Base-by-base conservation (phyloP, 805 yeast genomes). In the Debaryomyces prosopidis region DNA sequence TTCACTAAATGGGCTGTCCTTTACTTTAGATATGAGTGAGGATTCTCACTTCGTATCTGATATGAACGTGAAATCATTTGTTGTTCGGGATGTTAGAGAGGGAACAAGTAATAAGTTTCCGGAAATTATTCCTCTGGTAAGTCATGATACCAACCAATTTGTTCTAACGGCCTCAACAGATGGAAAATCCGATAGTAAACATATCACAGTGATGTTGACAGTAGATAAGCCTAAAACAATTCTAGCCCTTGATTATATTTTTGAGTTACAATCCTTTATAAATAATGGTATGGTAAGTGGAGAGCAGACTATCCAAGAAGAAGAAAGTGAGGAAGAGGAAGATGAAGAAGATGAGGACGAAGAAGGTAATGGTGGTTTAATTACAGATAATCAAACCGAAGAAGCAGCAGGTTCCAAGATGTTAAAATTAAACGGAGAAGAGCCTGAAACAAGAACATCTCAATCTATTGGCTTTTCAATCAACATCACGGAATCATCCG, bases 161-260 rank as follows among this genome's bases (percentile, higher is more conserved):
- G 71, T 79, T 68, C 81, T 87, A 1, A 71, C 73, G 15, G 71
- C 79, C 0, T 54, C 66, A 0, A 71, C 83, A 0, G 73, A 66
- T 41, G 80, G 77, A 1, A 58, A 62, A 2, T 65, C 59, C 2
- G 62, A 53, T 15, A 61, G 55, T 36, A 73, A 75, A 42, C 65
- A 74, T 31, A 71, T 80, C 4, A 76, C 80, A 16, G 56, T 67
- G 0, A 75, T 83, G 57, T 58, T 86, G 4, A 81, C 89, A 0
- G 76, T 92, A 9, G 96, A 89, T 48, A 86, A 85, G 49, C 97
- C 97, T 0, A 80, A 79, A 46, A 77, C 86, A 9, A 82, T 94
- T 40, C 62, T 94, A 23, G 97, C 97, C 0, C 68, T 94, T 53
- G 98, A 91, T 59, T 91, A 89, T 62, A 58, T 92, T 30, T 80